Percentiles rank a stretch among this genome's conserved stretches.
These are phyloP conservation scores for Monosporozyma servazzii DNA, from an alignment of 805 yeast species.

Conservation along the genomic window DNA sequence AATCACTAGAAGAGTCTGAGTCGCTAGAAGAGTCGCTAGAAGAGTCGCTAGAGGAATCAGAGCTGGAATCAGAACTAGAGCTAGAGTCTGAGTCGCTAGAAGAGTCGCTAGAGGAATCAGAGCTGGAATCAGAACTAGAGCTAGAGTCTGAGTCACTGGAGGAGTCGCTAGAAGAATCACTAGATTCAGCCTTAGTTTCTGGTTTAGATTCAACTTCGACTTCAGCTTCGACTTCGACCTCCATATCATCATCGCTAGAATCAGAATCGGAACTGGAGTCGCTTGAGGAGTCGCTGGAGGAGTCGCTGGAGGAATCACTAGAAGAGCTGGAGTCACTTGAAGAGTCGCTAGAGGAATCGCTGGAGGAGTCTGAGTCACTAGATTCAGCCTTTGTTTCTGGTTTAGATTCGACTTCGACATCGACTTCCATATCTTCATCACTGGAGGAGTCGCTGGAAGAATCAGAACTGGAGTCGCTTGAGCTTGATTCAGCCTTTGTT, in stretches of 20 bases:
- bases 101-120: constrained; percentile 10
- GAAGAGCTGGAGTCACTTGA: constrained; percentile 12
- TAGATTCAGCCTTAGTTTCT: too few species aligned
- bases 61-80: too few species aligned
- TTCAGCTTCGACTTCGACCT: too few species aligned
- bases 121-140: too few species aligned
- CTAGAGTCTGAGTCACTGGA: constrained; percentile 8
- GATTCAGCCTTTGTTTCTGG: constrained; percentile 2
- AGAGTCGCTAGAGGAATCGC: constrained; percentile 10
- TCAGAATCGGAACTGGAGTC: too few species aligned
- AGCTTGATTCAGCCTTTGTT: constrained; percentile 5
- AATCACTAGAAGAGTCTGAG: neutral
- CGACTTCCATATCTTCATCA: constrained; percentile 2
- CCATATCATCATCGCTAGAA: too few species aligned
- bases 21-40: constrained; percentile 7
- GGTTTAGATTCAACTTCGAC: too few species aligned
- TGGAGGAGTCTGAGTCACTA: constrained; percentile 2
- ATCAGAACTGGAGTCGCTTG: constrained; percentile 6
- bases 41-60: constrained; percentile 8
- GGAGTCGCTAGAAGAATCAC: constrained; percentile 4
- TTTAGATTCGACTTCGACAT: constrained; percentile 4
- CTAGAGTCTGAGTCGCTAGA: constrained; percentile 14
- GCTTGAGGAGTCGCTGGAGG: constrained; percentile 9
- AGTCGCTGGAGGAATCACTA: constrained; percentile 8
- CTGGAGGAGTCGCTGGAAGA: constrained; percentile 10